Evolutionary conservation across 345 rosid genomes (phyloP).

Genomic region (Angophora floribunda): DNA sequence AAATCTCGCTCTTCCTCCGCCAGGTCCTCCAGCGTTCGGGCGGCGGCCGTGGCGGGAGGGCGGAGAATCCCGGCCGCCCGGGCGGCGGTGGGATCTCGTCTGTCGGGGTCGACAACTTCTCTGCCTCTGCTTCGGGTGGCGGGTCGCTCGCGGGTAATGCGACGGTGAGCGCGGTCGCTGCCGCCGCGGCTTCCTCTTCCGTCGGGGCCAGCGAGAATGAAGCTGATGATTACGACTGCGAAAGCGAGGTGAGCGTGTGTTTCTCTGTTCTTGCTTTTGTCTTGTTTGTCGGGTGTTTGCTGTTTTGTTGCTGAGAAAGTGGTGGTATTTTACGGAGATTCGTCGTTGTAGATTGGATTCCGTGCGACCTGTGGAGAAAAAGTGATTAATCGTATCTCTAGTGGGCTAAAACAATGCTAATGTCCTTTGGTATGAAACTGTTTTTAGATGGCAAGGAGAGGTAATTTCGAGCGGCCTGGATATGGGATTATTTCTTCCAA

Average conservation of each 20-base stretch:
- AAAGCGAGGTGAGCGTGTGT: constrained; percentile 54
- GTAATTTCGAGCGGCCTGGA: background rate
- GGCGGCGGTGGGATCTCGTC: background rate
- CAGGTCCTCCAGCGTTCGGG: constrained; percentile 53
- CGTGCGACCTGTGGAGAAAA: background rate
- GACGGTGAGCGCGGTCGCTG: background rate
- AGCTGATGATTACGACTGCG: constrained; percentile 59
- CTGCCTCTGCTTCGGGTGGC: background rate
- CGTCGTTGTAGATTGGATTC: background rate
- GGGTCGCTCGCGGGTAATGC: background rate
- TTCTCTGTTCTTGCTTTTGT: background rate
- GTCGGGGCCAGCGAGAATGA: constrained; percentile 34
- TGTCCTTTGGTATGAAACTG: background rate
- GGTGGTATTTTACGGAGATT: background rate
- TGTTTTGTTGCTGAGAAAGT: background rate
- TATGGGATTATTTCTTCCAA: background rate
- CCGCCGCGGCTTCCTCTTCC: constrained; percentile 13
- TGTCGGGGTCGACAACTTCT: background rate
- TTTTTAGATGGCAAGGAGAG: background rate
- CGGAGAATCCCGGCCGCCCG: background rate
- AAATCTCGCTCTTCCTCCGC: constrained; percentile 51
- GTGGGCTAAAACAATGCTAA: background rate
- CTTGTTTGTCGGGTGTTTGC: background rate
- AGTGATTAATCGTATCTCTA: background rate
- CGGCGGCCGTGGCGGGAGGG: background rate